Evolutionary conservation across 2,329 filamentous ascomycete species (phyloP), one percentile per base, ranked within the genome.

Genomic region (Cytospora schulzeri): DNA sequence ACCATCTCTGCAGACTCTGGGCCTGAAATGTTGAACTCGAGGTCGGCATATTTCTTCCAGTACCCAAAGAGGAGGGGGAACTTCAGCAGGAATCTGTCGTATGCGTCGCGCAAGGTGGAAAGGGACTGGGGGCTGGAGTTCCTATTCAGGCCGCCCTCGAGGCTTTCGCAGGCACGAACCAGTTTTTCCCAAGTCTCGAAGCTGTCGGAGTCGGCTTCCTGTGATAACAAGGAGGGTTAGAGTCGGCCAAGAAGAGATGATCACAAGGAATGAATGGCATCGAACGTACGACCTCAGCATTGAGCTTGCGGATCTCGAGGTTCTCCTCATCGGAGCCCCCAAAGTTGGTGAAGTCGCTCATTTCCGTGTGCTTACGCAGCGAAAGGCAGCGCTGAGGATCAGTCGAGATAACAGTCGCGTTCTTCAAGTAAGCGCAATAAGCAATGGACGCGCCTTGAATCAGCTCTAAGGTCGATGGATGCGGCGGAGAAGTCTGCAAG

Each of bases 21-120:
- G 22, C 95, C 95, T 5, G 93, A 93, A 69, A 99, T 97, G 58
- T 93, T 93, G 79, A 99, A 99, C 74, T 99, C 95, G 68, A 96
- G 84, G 73, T 98, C 94, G 73, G 95, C 95, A 83, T 98, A 99
- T 76, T 97, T 98, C 82, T 98, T 98, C 95, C 95, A 99, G 81
- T 98, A 99, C 60, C 94, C 95, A 73, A 98, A 99, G 48, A 98
- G 87, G 14, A 98, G 85, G 3, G 95, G 95, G 69, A 97, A 99
- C 74, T 97, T 97, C 67, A 91, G 87, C 26, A 99, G 89, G 74
- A 99, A 96, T 56, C 91, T 88, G 76, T 99, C 93, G 80, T 96
- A 98, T 68, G 91, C 87, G 76, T 91, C 88, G 77, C 95, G 90
- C 63, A 93, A 90, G 14, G 92, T 89, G 24, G 92, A 89, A 71